Base-by-base conservation (phyloP, 225 moss, liverwort and hornwort genomes). In the Thuidium tamariscinum region DNA sequence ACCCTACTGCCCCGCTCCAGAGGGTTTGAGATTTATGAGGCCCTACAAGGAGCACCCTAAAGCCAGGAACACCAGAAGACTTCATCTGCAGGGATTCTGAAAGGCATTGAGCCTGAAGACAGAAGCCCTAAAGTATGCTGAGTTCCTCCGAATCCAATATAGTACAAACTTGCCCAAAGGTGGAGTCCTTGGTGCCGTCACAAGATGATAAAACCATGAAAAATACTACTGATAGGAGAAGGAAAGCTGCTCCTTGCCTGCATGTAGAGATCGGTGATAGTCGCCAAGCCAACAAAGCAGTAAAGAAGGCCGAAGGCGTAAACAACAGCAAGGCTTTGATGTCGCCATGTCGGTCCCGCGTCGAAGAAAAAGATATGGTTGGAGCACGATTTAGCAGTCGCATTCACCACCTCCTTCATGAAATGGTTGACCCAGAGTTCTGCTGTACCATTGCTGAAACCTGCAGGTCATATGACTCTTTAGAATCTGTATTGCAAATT, bases 281-380 rank as follows among this genome's bases (percentile, higher is more conserved):
- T 91, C 76, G 93, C 97, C 89, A 97, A 86, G 29, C 97, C 97
- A 83, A 97, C 86, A 85, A 97, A 97, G 83, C 95, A 97, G 70
- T 96, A 97, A 48, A 94, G 88, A 86, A 97, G 92, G 64, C 93
- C 90, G 16, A 91, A 88, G 48, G 91, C 92, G 82, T 96, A 97
- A 51, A 97, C 89, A 76, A 93, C 74, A 72, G 84, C 95, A 46
- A 95, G 96, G 83, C 79, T 93, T 72, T 89, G 92, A 91, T 92
- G 94, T 80, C 92, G 74, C 97, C 97, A 96, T 87, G 92, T 86
- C n/a, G 94, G 89, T 73, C 95, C 95, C 66, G 86, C 92, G 32
- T 89, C 91, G 67, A 97, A 88, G 17, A 94, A 88, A 49, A 87
- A 90, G 13, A 94, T 34, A 81, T 91, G 91, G 87, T 93, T 89